Evolutionary conservation across 202 grass and related monocot species (phyloP), one percentile per base, ranked within the genome.

Genomic region (Musa balbisiana): DNA sequence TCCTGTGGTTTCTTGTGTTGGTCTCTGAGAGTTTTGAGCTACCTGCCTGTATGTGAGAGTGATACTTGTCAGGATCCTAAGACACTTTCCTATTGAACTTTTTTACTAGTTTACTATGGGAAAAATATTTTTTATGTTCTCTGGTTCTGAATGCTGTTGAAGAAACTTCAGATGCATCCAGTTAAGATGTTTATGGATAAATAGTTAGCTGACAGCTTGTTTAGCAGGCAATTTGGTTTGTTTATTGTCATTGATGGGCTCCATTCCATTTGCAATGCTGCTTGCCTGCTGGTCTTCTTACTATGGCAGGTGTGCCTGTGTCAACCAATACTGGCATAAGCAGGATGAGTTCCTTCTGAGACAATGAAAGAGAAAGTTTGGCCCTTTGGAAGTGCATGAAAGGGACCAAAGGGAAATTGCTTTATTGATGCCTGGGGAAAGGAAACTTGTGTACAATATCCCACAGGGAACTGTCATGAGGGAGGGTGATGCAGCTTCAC

Each of bases 361-460:
- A 64, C 58, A 76, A 43, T 76, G 29, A 20, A 64, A 65, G 71
- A 64, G 56, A 63, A 64, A 51, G 51, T 76, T 62, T 76, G n/a
- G 74, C 17, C 16, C 27, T 25, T 24, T 53, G 11, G 43, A 26
- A 22, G 4, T 51, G 20, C 20, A 51, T 65, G 60, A 76, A 52
- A 65, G 49, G 60, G 74, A 76, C 43, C 59, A 51, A 63, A 76
- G 74, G 26, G 74, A 65, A 25, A 17, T 64, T 65, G 3, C 74
- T 76, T 65, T 64, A 16, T 51, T 52, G 60, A 76, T 65, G 27
- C 16, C 20, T 51, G 58, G 60, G 59, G 19, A 53, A 52, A 64
- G 16, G 22, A 16, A 9, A 20, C 55, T 62, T 62, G 55, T 75
- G 55, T 75, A 27, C 55, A 33, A 10, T 4, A 33, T 60, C 14